Percentiles rank a stretch among this genome's conserved stretches.
Evolutionary conservation across 441 rosid genomes (phyloP).

Genomic region (Eruca vesicaria): DNA sequence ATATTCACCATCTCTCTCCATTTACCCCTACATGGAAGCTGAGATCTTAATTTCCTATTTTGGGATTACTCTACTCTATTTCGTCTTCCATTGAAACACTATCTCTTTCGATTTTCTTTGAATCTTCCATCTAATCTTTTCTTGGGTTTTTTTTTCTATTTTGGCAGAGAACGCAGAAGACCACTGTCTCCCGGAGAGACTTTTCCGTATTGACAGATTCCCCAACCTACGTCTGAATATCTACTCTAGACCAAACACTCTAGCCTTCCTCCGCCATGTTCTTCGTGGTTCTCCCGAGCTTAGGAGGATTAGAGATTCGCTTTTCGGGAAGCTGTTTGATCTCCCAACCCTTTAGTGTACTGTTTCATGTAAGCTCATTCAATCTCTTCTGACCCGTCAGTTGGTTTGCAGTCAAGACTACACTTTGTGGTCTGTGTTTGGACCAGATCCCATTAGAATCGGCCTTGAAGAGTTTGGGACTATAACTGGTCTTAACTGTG

Average conservation of each 20-base stretch:
- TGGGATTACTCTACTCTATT: no score
- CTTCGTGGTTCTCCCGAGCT: neutral
- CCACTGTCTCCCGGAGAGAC: neutral
- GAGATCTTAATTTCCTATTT: no score
- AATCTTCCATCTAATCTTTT: no score
- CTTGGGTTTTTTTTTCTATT: no score
- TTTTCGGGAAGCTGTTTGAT: neutral
- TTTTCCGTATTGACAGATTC: neutral
- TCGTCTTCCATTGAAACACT: no score
- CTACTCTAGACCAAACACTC: neutral
- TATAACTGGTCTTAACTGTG: neutral
- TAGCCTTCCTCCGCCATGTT: neutral
- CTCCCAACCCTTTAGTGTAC: no score
- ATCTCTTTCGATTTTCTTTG: no score
- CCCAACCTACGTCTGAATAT: neutral
- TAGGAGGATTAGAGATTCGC: neutral
- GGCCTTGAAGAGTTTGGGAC: neutral
- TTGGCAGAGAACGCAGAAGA: no score
- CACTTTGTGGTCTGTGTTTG: neutral
- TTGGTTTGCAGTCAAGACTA: neutral
- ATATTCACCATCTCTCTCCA: no score
- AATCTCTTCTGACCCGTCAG: no score
- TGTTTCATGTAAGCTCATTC: no score
- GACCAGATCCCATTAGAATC: neutral
- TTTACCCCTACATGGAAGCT: no score